Conservation (phyloP, 768 basidiomycete genomes). For the Rubroboletus pulcherrimus region DNA sequence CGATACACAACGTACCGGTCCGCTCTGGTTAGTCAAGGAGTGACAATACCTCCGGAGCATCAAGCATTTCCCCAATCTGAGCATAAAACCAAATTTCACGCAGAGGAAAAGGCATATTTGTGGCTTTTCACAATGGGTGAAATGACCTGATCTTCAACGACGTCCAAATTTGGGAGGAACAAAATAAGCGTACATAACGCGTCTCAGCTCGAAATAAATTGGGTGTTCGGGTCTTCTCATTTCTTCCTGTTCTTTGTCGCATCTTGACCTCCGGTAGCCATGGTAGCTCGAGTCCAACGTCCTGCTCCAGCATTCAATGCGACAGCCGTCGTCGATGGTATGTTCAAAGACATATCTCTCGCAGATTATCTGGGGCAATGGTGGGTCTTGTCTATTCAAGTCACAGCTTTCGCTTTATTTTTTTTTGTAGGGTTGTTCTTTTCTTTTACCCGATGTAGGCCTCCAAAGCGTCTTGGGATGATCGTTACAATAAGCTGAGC, state of each 20-base stretch:
- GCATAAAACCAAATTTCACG: neutral
- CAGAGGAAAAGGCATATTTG: no score
- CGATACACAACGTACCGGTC: neutral
- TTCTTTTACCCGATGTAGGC: conserved; percentile 92
- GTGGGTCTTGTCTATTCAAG: conserved; percentile 34
- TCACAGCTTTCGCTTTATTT: neutral
- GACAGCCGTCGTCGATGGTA: conserved; percentile 68
- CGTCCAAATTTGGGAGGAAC: neutral
- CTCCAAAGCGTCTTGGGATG: neutral
- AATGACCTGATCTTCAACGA: no score
- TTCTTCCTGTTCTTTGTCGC: neutral
- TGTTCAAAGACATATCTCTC: conserved; percentile 76
- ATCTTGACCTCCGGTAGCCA: conserved; percentile 1
- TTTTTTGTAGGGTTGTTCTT: conserved; percentile 72
- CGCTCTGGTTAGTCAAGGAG: neutral
- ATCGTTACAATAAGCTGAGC: neutral
- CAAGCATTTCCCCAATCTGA: no score
- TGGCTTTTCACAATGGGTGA: no score
- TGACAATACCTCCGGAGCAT: neutral
- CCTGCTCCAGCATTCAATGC: conserved; percentile 81
- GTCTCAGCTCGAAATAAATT: conserved; percentile 20
- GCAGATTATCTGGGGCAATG: conserved; percentile 77
- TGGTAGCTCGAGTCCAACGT: conserved; percentile 66
- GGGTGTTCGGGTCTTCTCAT: neutral
- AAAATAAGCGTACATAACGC: conserved; percentile 31